phyloP scores from a whole-genome alignment of 1,139 yeast genomes.

The Wickerhamiella pararugosa region DNA sequence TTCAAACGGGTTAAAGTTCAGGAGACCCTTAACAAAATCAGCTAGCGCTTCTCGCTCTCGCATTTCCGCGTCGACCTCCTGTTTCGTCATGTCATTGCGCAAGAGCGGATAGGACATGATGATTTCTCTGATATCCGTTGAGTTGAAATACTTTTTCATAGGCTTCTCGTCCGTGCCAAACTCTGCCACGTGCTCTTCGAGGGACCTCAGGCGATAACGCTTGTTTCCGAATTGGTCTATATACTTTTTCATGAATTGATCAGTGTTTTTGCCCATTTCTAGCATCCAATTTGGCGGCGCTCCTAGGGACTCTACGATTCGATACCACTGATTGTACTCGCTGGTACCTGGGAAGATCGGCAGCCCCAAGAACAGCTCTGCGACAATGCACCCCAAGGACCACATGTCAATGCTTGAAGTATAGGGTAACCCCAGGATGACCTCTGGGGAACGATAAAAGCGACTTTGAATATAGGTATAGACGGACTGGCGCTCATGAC shows the following conservation, averaged over 20 bases:
- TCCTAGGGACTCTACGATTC: slow-evolving; percentile 74
- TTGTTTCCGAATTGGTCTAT: slow-evolving; percentile 26
- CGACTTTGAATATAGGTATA: slow-evolving; percentile 92
- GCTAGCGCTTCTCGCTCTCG: slow-evolving; percentile 54
- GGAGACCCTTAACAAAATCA: slow-evolving; percentile 64
- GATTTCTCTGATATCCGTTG: slow-evolving; percentile 56
- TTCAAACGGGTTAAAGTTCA: slow-evolving; percentile 80
- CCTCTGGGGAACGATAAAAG: slow-evolving; percentile 92
- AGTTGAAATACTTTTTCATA: slow-evolving; percentile 71
- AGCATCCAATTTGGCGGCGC: slow-evolving; percentile 92
- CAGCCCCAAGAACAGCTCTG: slow-evolving; percentile 80
- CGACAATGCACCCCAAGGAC: slow-evolving; percentile 95
- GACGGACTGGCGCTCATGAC: slow-evolving; percentile 81
- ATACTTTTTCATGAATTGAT: slow-evolving; percentile 44
- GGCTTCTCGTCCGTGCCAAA: slow-evolving; percentile 52
- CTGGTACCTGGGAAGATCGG: slow-evolving; percentile 94
- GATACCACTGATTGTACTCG: slow-evolving; percentile 76
- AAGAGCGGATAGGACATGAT: slow-evolving; percentile 65
- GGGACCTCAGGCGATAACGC: slow-evolving; percentile 34
- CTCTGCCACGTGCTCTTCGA: slow-evolving; percentile 47
- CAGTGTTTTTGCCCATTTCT: slow-evolving; percentile 80
- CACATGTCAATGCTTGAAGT: slow-evolving; percentile 95
- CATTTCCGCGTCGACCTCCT: slow-evolving; percentile 41
- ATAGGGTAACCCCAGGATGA: slow-evolving; percentile 69
- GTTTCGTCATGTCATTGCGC: slow-evolving; percentile 45